These are phyloP conservation scores for Tolypocladium pustulatum DNA, from an alignment of 2,329 filamentous ascomycete genomes.

Conservation along the genomic window DNA sequence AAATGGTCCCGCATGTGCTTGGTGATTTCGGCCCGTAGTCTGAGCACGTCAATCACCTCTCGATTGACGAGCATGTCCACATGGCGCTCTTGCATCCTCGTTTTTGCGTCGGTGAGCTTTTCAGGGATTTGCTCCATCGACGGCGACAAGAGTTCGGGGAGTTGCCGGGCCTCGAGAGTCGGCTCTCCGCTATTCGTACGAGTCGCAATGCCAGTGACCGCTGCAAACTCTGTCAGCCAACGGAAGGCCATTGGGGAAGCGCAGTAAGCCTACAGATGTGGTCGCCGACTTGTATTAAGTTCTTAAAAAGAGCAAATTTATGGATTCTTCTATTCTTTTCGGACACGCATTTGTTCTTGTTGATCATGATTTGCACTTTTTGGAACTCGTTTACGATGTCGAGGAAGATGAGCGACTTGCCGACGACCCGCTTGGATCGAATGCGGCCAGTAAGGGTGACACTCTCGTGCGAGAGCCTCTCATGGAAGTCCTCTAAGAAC, in stretches of 20 bases:
- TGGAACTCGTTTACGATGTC: conserved; percentile 66
- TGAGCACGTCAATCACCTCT: conserved; percentile 55
- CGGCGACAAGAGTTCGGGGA: conserved; percentile 67
- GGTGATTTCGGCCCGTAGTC: conserved; percentile 64
- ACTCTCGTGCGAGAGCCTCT: conserved; percentile 14
- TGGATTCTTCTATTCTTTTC: conserved; percentile 22
- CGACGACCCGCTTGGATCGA: conserved; percentile 56
- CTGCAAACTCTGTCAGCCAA: conserved; percentile 28
- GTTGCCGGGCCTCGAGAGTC: conserved; percentile 54
- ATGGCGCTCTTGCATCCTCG: conserved; percentile 66
- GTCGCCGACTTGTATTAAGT: conserved; percentile 68
- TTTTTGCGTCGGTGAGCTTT: conserved; percentile 59
- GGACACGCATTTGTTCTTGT: conserved; percentile 40
- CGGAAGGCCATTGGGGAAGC: conserved; percentile 10
- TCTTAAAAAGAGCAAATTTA: conserved; percentile 50
- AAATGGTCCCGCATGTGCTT: conserved; percentile 66
- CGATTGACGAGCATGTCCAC: conserved; percentile 75
- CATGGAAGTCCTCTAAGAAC: conserved; percentile 20
- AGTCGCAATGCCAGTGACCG: conserved; percentile 59
- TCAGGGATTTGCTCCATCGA: conserved; percentile 71
- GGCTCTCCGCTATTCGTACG: conserved; percentile 65
- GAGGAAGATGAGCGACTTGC: conserved; percentile 75
- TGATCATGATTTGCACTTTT: conserved; percentile 67
- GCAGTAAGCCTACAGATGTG: conserved; percentile 56
- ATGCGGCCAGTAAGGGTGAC: conserved; percentile 52